phyloP scores from a whole-genome alignment of 1,139 yeast species.

The Taphrina flavorubra region DNA sequence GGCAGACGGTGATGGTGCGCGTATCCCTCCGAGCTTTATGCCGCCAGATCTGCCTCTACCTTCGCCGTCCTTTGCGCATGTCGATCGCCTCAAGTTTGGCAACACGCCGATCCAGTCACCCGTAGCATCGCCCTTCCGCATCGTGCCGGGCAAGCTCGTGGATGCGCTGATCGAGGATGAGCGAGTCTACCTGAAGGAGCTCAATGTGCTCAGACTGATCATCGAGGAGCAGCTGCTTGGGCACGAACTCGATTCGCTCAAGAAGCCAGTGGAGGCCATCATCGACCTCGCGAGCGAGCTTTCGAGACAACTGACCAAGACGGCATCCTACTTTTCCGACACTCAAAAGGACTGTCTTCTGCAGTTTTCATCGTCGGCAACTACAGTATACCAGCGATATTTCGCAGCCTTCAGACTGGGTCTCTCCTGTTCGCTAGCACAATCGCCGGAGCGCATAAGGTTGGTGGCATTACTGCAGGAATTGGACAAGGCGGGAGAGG shows the following conservation, averaged over 20 bases:
- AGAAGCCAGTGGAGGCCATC: slow-evolving; percentile 14
- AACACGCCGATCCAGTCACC: slow-evolving; percentile 33
- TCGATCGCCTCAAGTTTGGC: slow-evolving; percentile 12
- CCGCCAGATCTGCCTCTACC: slow-evolving; percentile 39
- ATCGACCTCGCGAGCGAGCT: slow-evolving; percentile 24
- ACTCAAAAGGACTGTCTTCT: slow-evolving; percentile 33
- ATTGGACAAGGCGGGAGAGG: slow-evolving; percentile 15
- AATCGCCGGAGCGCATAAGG: slow-evolving; percentile 22
- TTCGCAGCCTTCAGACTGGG: slow-evolving; percentile 24
- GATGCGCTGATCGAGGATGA: slow-evolving; percentile 36
- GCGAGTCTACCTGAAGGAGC: slow-evolving; percentile 22
- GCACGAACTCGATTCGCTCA: slow-evolving; percentile 14
- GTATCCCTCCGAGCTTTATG: slow-evolving; percentile 29
- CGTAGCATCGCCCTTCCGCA: slow-evolving; percentile 28
- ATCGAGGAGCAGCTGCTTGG: slow-evolving; percentile 11
- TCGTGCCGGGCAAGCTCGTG: slow-evolving; percentile 21
- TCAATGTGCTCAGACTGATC: slow-evolving; percentile 6
- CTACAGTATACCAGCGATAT: slow-evolving; percentile 23
- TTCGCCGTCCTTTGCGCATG: slow-evolving; percentile 14
- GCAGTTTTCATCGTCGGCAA: slow-evolving; percentile 27
- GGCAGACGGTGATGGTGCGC: background rate
- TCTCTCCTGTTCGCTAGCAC: slow-evolving; percentile 7
- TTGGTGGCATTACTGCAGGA: slow-evolving; percentile 5
- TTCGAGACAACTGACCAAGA: slow-evolving; percentile 8
- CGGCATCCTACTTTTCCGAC: slow-evolving; percentile 24